Evolutionary conservation across 139 green algal species (phyloP).

Genomic region (Zygnema cylindricum): DNA sequence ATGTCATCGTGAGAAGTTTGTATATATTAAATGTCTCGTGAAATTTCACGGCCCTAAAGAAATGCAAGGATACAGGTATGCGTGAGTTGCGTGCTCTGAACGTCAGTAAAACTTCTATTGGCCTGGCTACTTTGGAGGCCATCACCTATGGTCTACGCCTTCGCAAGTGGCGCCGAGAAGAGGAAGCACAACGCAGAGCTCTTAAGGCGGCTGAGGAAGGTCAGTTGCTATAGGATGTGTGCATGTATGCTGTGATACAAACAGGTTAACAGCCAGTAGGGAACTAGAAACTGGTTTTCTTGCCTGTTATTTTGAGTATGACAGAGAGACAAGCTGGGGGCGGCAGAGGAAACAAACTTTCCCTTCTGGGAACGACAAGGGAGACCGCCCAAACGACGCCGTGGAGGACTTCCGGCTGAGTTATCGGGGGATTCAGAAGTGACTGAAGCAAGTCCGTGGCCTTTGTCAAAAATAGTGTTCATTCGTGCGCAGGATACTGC

Average conservation of each 20-base stretch:
- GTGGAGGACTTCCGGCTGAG: background rate
- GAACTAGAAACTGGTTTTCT: too few relatives aligned
- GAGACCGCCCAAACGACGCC: background rate
- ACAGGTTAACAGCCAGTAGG: too few relatives aligned
- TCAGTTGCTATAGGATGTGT: too few relatives aligned
- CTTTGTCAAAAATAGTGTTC: background rate
- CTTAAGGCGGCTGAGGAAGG: background rate
- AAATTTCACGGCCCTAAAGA: too few relatives aligned
- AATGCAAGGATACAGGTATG: slow-evolving; percentile 26
- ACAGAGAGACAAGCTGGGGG: too few relatives aligned
- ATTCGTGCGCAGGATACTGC: background rate
- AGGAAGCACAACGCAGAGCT: background rate
- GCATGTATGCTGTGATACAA: too few relatives aligned
- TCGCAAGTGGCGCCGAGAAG: slow-evolving; percentile 3
- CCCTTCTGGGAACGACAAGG: background rate
- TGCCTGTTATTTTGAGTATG: too few relatives aligned
- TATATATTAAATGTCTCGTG: too few relatives aligned
- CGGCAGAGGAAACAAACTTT: background rate
- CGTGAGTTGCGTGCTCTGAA: background rate
- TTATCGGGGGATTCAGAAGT: background rate
- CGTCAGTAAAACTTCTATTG: background rate
- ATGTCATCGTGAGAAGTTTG: too few relatives aligned
- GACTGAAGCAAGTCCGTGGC: background rate
- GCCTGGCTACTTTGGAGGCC: background rate
- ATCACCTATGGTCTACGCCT: slow-evolving; percentile 17